Base-by-base conservation (phyloP, 306 rosid species). In the Macrotyloma uniflorum region DNA sequence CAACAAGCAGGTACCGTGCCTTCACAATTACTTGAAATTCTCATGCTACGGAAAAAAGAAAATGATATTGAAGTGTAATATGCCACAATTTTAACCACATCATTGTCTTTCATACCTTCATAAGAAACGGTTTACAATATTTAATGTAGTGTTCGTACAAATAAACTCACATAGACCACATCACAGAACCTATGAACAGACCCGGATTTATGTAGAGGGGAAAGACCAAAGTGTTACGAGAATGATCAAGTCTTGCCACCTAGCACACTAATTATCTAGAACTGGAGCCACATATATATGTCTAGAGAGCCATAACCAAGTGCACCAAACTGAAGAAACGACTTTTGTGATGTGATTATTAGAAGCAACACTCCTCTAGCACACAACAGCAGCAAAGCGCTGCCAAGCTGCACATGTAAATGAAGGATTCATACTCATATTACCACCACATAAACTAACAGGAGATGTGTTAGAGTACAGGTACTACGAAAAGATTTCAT, bases 311-410 rank as follows among this genome's bases (percentile, higher is more conserved):
- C 30, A 67, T 23, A 78, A 75, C 64, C 67, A 74, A 70, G 58
- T 71, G 71, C 30, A 40, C 66, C 82, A 80, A 66, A 33, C 55
- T 10, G 72, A 49, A 58, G 46, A 50, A 32, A 38, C 51, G 57
- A 46, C 47, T 63, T 30, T 26, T 8, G 16, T 20, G 7, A 50
- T 5, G 28, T 35, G 40, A 70, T 74, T 74, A 85, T 79, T 78
- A 87, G 30, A 81, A 81, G 47, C 92, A 88, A 45, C 96, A 89
- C 81, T 95, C 92, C 88, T 95, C 98, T 85, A 92, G 73, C 85
- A 95, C 67, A 78, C 92, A 95, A 72, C 98, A 95, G 85, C 97
- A 95, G 85, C 96, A 95, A 50, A 95, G 93, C 0, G 92, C 89
- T n/a, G 92, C 91, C 71, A 90, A 80, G 78, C 98, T 95, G 96